A percentile compares a stretch with the other conserved stretches of the same genome.
Evolutionary conservation across 1,284 basidiomycete species (phyloP).

Genomic region (Trametes pubescens): DNA sequence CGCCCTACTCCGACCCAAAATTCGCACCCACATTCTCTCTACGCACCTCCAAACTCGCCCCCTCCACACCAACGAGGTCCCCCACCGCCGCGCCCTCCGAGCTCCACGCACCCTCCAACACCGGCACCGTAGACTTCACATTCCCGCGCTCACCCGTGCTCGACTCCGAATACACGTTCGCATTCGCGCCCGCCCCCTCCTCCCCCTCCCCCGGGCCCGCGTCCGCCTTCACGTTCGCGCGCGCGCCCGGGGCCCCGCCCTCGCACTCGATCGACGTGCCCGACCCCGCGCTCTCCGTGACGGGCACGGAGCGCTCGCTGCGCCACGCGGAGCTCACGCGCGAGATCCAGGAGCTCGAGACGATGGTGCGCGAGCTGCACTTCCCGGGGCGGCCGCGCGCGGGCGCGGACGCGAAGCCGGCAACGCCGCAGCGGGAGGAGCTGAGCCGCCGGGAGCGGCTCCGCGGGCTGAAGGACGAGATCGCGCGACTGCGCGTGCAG

Average conservation of each 20-base stretch:
- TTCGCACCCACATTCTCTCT: background rate
- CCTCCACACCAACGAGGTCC: background rate
- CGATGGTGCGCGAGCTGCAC: slow-evolving; percentile 14
- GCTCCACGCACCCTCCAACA: background rate
- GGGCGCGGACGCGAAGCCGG: background rate
- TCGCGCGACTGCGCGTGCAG: slow-evolving; percentile 7
- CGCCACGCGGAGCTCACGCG: slow-evolving; percentile 22
- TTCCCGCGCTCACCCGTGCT: background rate
- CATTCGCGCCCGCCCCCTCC: background rate
- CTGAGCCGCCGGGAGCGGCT: slow-evolving; percentile 1
- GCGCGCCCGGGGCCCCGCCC: slow-evolving; percentile 14
- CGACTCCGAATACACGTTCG: background rate
- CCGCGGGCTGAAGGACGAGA: slow-evolving; percentile 11
- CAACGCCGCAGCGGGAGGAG: background rate
- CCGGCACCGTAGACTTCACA: background rate
- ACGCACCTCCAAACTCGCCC: slow-evolving; percentile 1
- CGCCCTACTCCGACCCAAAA: slow-evolving; percentile 14
- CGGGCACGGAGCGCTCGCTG: slow-evolving; percentile 24
- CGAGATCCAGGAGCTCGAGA: slow-evolving; percentile 26
- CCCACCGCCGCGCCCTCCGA: background rate
- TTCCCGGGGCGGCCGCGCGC: slow-evolving; percentile 1
- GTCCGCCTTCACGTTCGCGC: background rate
- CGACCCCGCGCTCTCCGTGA: slow-evolving; percentile 25
- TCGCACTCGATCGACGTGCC: slow-evolving; percentile 27
- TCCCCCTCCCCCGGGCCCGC: background rate